Conservation (phyloP, 2,329 filamentous ascomycete genomes). For the Aspergillus pseudoglaucus region DNA sequence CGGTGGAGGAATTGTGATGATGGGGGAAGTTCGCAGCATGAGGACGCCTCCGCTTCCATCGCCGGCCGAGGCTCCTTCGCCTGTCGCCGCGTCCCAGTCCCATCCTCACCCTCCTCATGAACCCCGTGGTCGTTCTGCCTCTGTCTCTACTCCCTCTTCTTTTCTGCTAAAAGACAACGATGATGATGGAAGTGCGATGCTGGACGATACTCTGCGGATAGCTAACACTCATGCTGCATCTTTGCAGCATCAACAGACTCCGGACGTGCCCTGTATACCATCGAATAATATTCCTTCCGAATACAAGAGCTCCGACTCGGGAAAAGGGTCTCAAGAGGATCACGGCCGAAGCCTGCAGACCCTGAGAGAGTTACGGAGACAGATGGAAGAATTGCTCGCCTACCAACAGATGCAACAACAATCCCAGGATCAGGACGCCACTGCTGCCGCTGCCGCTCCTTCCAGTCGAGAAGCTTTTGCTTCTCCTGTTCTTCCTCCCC, state of each 20-base stretch:
- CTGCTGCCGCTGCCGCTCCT: not conserved
- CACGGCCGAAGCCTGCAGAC: constrained; percentile 30
- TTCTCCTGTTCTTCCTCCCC: too few species aligned
- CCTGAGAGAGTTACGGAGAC: constrained; percentile 34
- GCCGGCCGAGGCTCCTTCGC: constrained; percentile 31
- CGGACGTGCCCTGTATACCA: constrained; percentile 8
- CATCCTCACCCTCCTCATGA: constrained; percentile 13
- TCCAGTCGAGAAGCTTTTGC: constrained; percentile 6
- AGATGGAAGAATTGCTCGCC: constrained; percentile 38
- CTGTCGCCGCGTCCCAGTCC: constrained; percentile 14
- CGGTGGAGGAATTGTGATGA: constrained; percentile 25
- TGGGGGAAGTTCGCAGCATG: constrained; percentile 33
- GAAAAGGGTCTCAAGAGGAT: constrained; percentile 20
- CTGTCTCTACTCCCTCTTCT: constrained; percentile 5
- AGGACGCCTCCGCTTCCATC: constrained; percentile 36
- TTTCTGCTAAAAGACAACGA: constrained; percentile 8
- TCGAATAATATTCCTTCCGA: constrained; percentile 4
- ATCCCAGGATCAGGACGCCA: constrained; percentile 16
- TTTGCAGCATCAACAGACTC: constrained; percentile 13
- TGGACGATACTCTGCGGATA: constrained; percentile 10
- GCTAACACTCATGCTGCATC: constrained; percentile 14
- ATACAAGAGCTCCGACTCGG: constrained; percentile 17
- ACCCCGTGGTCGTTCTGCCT: constrained; percentile 20
- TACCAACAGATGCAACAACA: constrained; percentile 37
- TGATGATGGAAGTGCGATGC: constrained; percentile 8